A percentile compares a stretch with the other conserved stretches of the same genome.
phyloP scores from a whole-genome alignment of 176 grass and related monocot genomes.

The Avena insularis region DNA sequence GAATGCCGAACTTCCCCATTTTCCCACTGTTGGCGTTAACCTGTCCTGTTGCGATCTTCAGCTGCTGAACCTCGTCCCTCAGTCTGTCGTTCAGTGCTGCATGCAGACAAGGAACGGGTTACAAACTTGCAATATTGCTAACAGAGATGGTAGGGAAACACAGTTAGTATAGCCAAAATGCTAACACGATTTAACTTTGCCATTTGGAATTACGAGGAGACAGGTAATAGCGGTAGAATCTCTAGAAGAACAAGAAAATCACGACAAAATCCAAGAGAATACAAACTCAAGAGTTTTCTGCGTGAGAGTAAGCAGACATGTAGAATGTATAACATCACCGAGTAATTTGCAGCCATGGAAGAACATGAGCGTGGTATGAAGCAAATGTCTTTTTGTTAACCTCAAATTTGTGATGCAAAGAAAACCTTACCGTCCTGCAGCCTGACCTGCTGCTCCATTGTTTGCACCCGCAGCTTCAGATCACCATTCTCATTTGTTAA shows the following conservation, averaged over 20 bases:
- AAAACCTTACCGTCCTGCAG: conserved; percentile 84
- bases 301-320: background rate
- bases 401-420: background rate
- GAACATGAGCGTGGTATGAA: background rate
- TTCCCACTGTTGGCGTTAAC: conserved; percentile 53
- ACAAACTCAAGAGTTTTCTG: background rate
- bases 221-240: background rate
- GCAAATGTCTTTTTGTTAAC: conserved; percentile 14
- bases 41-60: conserved; percentile 87
- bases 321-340: background rate
- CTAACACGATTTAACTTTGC: background rate
- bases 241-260: background rate
- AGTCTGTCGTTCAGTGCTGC: conserved; percentile 83
- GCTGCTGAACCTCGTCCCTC: conserved; percentile 82
- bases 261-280: background rate
- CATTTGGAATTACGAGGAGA: background rate
- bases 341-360: conserved; percentile 15
- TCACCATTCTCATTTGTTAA: conserved; percentile 94
- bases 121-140: background rate
- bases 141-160: background rate
- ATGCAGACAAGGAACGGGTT: conserved; percentile 30
- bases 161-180: background rate
- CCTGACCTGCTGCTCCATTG: conserved; percentile 92
- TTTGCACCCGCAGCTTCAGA: conserved; percentile 82
- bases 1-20: conserved; percentile 58